These are phyloP conservation scores for Yamadazyma epiphylla DNA, from an alignment of 1,139 yeast genomes.

Conservation along the genomic window DNA sequence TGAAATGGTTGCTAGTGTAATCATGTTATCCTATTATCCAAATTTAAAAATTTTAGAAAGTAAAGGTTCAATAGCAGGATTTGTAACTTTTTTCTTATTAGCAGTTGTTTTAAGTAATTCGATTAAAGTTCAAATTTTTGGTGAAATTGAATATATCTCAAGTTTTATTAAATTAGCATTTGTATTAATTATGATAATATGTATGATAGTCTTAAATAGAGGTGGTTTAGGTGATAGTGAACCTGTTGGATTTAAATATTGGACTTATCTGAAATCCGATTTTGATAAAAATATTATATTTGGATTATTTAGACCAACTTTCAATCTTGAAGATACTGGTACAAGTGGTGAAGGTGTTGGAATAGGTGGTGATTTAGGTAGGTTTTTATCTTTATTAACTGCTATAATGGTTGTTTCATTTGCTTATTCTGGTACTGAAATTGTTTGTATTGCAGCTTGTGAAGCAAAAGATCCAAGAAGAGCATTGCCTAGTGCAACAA, in stretches of 20 bases:
- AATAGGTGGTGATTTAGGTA: slow-evolving; percentile 60
- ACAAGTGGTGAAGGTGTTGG: slow-evolving; percentile 41
- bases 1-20: slow-evolving; percentile 76
- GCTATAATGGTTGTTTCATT: slow-evolving; percentile 66
- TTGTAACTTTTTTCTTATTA: slow-evolving; percentile 57
- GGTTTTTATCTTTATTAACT: slow-evolving; percentile 60
- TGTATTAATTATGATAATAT: slow-evolving; percentile 52
- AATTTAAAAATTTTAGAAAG: slow-evolving; percentile 45
- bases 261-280: slow-evolving; percentile 55
- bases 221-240: slow-evolving; percentile 48
- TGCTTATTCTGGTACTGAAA: slow-evolving; percentile 78
- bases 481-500: slow-evolving; percentile 75
- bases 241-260: slow-evolving; percentile 60
- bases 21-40: slow-evolving; percentile 66
- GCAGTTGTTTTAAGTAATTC: slow-evolving; percentile 53
- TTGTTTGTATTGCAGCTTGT: slow-evolving; percentile 81
- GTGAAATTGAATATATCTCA: slow-evolving; percentile 67
- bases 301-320: slow-evolving; percentile 72
- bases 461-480: slow-evolving; percentile 80
- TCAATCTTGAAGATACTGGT: slow-evolving; percentile 56
- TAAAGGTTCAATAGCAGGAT: slow-evolving; percentile 54
- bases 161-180: slow-evolving; percentile 58
- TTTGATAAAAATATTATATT: slow-evolving; percentile 46
- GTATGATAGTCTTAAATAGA: slow-evolving; percentile 60
- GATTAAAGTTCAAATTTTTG: slow-evolving; percentile 67